phyloP scores from a whole-genome alignment of 768 basidiomycete genomes.

The Boletus sp. region DNA sequence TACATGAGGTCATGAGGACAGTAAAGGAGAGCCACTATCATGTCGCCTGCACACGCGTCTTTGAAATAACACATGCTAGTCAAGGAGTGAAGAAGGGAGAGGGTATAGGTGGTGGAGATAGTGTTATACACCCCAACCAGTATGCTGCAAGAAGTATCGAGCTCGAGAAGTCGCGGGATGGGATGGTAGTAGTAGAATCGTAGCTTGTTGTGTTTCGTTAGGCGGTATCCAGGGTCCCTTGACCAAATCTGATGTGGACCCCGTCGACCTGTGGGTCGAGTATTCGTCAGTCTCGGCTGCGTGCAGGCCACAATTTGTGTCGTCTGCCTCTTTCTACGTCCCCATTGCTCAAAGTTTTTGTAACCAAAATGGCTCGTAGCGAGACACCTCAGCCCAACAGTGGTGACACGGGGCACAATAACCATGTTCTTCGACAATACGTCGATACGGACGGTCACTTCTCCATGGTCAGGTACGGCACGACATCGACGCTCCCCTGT shows the following conservation, averaged over 20 bases:
- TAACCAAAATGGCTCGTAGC: conserved; percentile 23
- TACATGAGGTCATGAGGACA: conserved; percentile 77
- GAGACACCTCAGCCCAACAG: conserved; percentile 32
- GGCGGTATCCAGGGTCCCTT: conserved; percentile 22
- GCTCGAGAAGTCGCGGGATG: conserved; percentile 47
- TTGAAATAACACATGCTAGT: conserved; percentile 83
- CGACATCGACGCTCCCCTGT: conserved; percentile 1
- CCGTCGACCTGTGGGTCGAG: conserved; percentile 2
- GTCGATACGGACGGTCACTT: conserved; percentile 93
- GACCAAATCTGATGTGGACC: conserved; percentile 7
- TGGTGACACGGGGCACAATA: conserved; percentile 1
- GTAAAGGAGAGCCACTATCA: conserved; percentile 86
- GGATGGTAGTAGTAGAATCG: conserved; percentile 43
- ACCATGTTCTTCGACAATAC: conserved; percentile 70
- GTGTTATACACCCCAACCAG: conserved; percentile 92
- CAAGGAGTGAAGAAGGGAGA: conserved; percentile 84
- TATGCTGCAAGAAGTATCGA: conserved; percentile 76
- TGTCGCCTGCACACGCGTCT: conserved; percentile 95
- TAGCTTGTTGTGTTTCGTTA: background rate
- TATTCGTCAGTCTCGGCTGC: conserved; percentile 10
- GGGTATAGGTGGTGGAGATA: conserved; percentile 82
- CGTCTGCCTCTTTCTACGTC: conserved; percentile 25
- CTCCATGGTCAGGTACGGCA: conserved; percentile 83
- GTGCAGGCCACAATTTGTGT: conserved; percentile 22
- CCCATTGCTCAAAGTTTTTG: background rate